Percentiles rank a stretch among this genome's conserved stretches.
phyloP scores from a whole-genome alignment of 441 rosid species.

The Erodium texanum region DNA sequence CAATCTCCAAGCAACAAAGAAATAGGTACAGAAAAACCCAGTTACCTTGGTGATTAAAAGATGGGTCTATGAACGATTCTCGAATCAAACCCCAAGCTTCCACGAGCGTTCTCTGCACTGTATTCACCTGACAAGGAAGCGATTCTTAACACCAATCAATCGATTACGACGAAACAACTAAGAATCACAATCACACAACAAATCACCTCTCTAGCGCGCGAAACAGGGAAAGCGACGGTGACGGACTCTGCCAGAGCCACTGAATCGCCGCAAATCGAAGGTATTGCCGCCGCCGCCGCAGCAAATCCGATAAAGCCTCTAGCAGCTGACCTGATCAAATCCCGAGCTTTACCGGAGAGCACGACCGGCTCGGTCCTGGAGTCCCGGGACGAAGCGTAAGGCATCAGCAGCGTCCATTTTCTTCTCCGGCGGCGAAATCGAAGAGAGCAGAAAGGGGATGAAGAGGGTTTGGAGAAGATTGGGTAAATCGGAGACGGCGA shows the following conservation, averaged over 20 bases:
- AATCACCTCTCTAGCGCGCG: conserved; percentile 64
- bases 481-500: conserved; percentile 19
- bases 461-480: conserved; percentile 16
- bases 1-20: not conserved
- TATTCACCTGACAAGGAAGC: conserved; percentile 49
- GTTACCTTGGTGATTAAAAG: conserved; percentile 79
- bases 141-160: not conserved
- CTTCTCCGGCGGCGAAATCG: conserved; percentile 18
- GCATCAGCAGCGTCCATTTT: conserved; percentile 20
- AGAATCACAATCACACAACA: not conserved
- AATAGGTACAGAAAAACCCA: not conserved
- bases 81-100: conserved; percentile 92
- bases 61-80: conserved; percentile 79
- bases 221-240: conserved; percentile 60
- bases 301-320: conserved; percentile 46
- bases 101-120: conserved; percentile 84
- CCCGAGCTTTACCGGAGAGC: conserved; percentile 6
- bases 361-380: conserved; percentile 15
- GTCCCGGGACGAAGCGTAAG: conserved; percentile 21
- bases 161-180: not conserved
- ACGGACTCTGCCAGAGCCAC: conserved; percentile 61
- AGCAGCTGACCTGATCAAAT: conserved; percentile 26
- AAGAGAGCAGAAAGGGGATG: conserved; percentile 17
- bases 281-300: conserved; percentile 43
- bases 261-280: conserved; percentile 38